phyloP scores from a whole-genome alignment of 1,284 basidiomycete genomes.

The Somion occarium region DNA sequence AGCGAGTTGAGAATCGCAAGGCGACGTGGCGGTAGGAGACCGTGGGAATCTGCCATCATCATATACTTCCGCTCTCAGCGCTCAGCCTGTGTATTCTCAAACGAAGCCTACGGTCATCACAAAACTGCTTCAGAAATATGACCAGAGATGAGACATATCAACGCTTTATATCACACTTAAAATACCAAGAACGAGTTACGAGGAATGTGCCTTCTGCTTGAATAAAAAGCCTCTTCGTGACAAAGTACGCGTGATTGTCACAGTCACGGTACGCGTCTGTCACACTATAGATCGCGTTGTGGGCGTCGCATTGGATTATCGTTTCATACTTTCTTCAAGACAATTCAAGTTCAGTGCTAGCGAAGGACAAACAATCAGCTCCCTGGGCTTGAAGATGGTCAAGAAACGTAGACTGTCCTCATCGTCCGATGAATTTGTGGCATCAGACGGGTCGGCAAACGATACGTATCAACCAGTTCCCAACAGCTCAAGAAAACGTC shows the following conservation, averaged over 20 bases:
- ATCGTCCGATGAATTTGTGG: constrained; percentile 1
- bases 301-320: too few relatives aligned
- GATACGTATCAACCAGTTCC: constrained; percentile 14
- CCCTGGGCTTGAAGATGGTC: too few relatives aligned
- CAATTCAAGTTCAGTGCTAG: too few relatives aligned
- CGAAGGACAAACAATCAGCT: too few relatives aligned
- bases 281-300: too few relatives aligned
- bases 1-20: constrained; percentile 13
- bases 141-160: neutral
- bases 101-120: too few relatives aligned
- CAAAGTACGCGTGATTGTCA: neutral
- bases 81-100: neutral
- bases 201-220: neutral
- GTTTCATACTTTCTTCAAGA: too few relatives aligned
- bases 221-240: neutral
- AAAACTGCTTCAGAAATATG: neutral
- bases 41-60: constrained; percentile 24
- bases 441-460: constrained; percentile 14
- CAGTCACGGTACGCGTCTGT: neutral
- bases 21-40: constrained; percentile 26
- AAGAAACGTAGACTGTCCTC: constrained; percentile 17
- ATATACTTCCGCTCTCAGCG: neutral
- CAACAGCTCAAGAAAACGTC: constrained; percentile 5
- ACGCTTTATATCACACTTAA: neutral
- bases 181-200: neutral